phyloP scores from a whole-genome alignment of 2,329 filamentous ascomycete genomes.

The Tolypocladium pustulatum region DNA sequence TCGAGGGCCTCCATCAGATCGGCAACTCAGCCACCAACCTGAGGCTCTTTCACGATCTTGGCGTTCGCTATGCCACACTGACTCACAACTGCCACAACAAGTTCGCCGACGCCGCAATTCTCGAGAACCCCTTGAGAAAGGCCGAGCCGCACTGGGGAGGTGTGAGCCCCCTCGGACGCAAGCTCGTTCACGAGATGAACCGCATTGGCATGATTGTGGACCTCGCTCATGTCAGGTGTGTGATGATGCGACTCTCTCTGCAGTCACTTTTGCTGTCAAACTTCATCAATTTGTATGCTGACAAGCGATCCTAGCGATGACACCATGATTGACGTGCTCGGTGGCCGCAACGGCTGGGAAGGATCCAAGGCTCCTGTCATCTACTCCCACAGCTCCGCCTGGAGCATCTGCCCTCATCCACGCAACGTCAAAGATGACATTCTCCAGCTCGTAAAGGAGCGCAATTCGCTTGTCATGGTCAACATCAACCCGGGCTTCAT shows the following conservation, averaged over 20 bases:
- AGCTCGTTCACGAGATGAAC: constrained; percentile 81
- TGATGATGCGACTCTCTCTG: not conserved
- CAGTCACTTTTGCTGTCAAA: not conserved
- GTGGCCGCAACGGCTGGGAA: constrained; percentile 49
- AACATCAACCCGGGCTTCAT: constrained; percentile 82
- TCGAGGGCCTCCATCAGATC: constrained; percentile 89
- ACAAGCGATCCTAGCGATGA: constrained; percentile 41
- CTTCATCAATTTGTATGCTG: not conserved
- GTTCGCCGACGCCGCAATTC: constrained; percentile 75
- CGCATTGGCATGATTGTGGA: constrained; percentile 91
- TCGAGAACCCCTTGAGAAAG: constrained; percentile 38
- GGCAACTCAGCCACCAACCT: constrained; percentile 73
- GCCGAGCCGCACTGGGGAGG: constrained; percentile 57
- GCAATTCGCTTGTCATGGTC: constrained; percentile 75
- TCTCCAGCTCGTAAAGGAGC: constrained; percentile 62
- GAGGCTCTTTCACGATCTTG: constrained; percentile 63
- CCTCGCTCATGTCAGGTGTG: constrained; percentile 55
- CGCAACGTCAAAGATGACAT: constrained; percentile 85
- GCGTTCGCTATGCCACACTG: constrained; percentile 78
- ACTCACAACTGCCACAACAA: constrained; percentile 91
- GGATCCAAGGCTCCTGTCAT: constrained; percentile 76
- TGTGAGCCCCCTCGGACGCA: constrained; percentile 58
- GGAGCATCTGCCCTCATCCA: constrained; percentile 73
- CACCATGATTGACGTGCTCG: constrained; percentile 77
- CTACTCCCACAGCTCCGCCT: constrained; percentile 79